Base-by-base conservation (phyloP, 179 eudicot species). In the Pouteria campechiana region DNA sequence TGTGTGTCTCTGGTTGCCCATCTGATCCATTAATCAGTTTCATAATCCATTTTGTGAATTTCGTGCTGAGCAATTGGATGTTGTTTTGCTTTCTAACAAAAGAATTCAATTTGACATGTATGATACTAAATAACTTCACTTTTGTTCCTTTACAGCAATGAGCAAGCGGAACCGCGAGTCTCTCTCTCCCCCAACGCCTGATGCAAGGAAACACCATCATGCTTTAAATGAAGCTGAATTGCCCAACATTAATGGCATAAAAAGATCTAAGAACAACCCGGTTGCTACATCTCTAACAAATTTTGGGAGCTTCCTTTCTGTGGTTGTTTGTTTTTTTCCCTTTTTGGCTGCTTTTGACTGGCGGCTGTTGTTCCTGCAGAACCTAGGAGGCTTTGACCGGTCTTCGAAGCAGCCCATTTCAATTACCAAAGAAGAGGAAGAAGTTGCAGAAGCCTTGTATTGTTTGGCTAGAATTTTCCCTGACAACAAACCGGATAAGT, bases 351-450 rank as follows among this genome's bases (percentile, higher is more conserved):
- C 32, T 8, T 22, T 30, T 34, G 30, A 5, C 52, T 33, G 29
- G 25, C 30, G 12, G 11, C 27, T 46, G 28, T 46, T 53, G 38
- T 6, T 28, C 63, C 31, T 48, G 68, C 68, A 57, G 68, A 62
- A 51, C 53, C 33, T 32, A 13, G 67, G 42, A 30, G 46, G 39
- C 34, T 41, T 41, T 0, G 62, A 51, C 10, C 47, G 49, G 13
- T 32, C 32, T 30, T 7, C 22, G 8, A 48, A 24, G 23, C 25
- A 17, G 25, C 28, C 30, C 46, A 30, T 22, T 25, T 32, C 44
- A 21, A 57, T 80, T 42, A 63, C 86, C 16, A 80, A 74, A 64
- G 94, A 80, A 25, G 94, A 80, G 57, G 75, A 74, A 67, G 94
- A 84, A 73, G 94, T 73, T 51, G 86, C 67, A 2, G 86, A 84